Conservation (phyloP, 2,329 filamentous ascomycete species). For the Clonostachys rosea region DNA sequence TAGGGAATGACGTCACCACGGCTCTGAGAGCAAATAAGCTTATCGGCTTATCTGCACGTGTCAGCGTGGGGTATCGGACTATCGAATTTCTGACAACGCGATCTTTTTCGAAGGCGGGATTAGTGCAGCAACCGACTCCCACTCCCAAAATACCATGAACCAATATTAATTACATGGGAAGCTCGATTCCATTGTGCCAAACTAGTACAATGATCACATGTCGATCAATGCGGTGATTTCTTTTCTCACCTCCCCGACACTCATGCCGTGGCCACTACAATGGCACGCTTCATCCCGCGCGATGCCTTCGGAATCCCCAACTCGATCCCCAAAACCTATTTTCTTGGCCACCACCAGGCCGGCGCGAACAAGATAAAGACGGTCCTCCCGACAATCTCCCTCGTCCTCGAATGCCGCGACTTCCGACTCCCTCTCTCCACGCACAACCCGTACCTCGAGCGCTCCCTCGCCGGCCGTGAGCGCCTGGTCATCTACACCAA, state of each 20-base stretch:
- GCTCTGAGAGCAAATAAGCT: no score
- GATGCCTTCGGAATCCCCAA: slow-evolving; percentile 64
- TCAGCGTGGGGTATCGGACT: background rate
- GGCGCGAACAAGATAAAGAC: slow-evolving; percentile 80
- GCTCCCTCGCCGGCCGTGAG: slow-evolving; percentile 65
- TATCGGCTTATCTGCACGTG: background rate
- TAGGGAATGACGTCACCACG: no score
- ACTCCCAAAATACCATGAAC: no score
- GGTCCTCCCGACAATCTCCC: slow-evolving; percentile 73
- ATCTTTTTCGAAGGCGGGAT: no score
- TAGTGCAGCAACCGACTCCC: no score
- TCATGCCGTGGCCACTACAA: slow-evolving; percentile 3
- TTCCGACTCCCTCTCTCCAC: slow-evolving; percentile 86
- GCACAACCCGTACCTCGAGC: slow-evolving; percentile 85
- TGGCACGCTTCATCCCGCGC: slow-evolving; percentile 65
- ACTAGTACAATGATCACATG: background rate
- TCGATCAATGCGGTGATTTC: background rate
- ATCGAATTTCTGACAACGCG: no score
- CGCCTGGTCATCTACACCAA: slow-evolving; percentile 91
- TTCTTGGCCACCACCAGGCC: slow-evolving; percentile 84
- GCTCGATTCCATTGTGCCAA: background rate
- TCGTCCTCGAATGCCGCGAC: slow-evolving; percentile 93
- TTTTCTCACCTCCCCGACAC: background rate
- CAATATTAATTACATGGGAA: no score
- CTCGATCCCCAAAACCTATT: slow-evolving; percentile 85